phyloP scores from a whole-genome alignment of 345 rosid genomes.

The Dovyalis caffra region DNA sequence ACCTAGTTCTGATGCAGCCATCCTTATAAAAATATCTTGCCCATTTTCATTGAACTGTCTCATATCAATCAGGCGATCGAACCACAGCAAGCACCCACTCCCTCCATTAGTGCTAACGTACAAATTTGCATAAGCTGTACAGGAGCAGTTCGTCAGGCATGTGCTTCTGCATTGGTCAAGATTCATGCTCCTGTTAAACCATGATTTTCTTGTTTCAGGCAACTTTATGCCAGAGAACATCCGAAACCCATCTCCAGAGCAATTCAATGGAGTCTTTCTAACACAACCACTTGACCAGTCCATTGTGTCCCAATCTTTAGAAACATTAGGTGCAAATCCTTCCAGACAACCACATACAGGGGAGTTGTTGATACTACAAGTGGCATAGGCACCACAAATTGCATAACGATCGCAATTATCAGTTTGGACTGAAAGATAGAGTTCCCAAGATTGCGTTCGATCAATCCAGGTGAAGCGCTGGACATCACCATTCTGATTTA shows the following conservation, averaged over 20 bases:
- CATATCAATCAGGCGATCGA: constrained; percentile 7
- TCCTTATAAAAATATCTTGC: constrained; percentile 1
- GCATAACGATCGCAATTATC: constrained; percentile 16
- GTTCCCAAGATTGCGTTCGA: background rate
- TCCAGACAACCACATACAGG: constrained; percentile 10
- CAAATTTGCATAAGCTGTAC: constrained; percentile 8
- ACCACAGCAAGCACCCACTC: constrained; percentile 20
- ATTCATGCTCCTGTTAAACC: constrained; percentile 10
- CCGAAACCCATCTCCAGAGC: constrained; percentile 15
- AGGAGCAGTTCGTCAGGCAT: constrained; percentile 10
- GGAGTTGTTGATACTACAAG: constrained; percentile 1
- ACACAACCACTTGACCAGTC: constrained; percentile 16
- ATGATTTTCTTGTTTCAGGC: constrained; percentile 6
- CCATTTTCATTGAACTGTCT: background rate
- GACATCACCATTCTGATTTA: background rate
- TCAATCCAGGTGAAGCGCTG: constrained; percentile 8
- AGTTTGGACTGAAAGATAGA: background rate
- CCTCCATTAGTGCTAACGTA: constrained; percentile 5
- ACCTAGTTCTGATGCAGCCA: constrained; percentile 7
- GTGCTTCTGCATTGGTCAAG: constrained; percentile 5
- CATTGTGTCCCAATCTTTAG: background rate
- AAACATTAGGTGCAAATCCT: constrained; percentile 12
- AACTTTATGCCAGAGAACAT: constrained; percentile 5
- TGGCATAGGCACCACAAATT: constrained; percentile 9
- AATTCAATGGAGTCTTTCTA: background rate